Evolutionary conservation across 306 rosid species (phyloP), one percentile per base, ranked within the genome.

Genomic region (Cucurbita pepo): DNA sequence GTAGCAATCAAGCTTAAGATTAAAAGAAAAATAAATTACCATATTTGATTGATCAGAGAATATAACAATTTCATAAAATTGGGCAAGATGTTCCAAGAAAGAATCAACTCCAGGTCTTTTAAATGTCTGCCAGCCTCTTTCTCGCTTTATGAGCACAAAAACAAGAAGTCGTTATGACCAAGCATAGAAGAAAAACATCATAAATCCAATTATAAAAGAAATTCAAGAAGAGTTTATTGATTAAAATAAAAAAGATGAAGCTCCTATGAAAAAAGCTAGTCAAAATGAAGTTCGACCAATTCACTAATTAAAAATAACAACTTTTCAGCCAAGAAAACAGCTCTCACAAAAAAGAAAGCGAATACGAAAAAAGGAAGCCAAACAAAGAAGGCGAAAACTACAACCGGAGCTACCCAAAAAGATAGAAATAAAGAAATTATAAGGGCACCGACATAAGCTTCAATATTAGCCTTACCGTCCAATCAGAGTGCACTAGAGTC

Each of bases 21-120:
- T 38, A 30, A 81, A 60, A 62, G 73, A 67, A 37, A 37, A 36
- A 14, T 50, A 48, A 34, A 81, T 73, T 85, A 94, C 99, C 97
- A 91, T 89, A 77, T 75, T 86, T 76, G 95, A 89, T 72, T 94
- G 90, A 80, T 94, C 99, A 45, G 92, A 89, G 71, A 83, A 94
- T 79, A 94, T 88, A 11, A 94, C 71, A 77, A 94, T 89, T 82
- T 94, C 99, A 55, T 76, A 94, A 84, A 79, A 94, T 56, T 91
- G 96, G 45, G 92, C 96, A 70, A 94, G 86, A 75, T 94, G 96
- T 80, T 94, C 99, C 87, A 94, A 85, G 85, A 94, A 94, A 34
- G 96, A 88, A 85, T 94, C 99, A 69, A 94, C 96, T 56, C 99
- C 99, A 51, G 99, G 99, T 78, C 99, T 88, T 79, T 94, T 94